Conservation (phyloP, 805 yeast genomes). For the Lachancea lanzarotensis region DNA sequence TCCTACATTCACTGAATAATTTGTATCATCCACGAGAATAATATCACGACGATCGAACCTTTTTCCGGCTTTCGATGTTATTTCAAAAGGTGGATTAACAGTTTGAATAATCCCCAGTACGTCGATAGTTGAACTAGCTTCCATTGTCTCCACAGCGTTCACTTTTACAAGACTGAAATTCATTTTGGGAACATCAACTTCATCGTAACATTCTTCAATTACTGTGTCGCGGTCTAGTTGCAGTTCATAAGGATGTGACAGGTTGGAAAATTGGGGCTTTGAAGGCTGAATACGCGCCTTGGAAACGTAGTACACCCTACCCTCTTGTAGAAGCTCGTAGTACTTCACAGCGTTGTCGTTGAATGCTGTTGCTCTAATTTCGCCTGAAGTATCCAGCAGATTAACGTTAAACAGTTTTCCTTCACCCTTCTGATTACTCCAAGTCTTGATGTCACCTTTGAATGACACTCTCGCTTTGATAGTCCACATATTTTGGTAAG, state of each 20-base stretch:
- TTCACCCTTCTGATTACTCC: slow-evolving; percentile 80
- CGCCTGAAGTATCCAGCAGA: slow-evolving; percentile 89
- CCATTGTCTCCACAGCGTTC: slow-evolving; percentile 57
- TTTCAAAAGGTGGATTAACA: slow-evolving; percentile 67
- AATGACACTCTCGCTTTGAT: slow-evolving; percentile 87
- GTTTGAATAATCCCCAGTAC: slow-evolving; percentile 81
- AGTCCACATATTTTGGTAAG: slow-evolving; percentile 86
- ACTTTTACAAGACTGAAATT: slow-evolving; percentile 71
- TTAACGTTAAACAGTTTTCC: slow-evolving; percentile 88
- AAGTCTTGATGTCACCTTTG: slow-evolving; percentile 81
- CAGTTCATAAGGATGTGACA: slow-evolving; percentile 85
- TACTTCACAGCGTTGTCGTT: slow-evolving; percentile 78
- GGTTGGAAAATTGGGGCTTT: slow-evolving; percentile 76
- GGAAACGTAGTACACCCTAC: slow-evolving; percentile 78
- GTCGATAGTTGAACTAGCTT: slow-evolving; percentile 69
- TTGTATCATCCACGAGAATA: slow-evolving; percentile 76
- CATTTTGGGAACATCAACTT: slow-evolving; percentile 65
- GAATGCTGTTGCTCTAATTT: slow-evolving; percentile 92
- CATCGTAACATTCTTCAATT: slow-evolving; percentile 60
- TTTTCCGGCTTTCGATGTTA: slow-evolving; percentile 85
- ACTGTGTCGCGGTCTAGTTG: slow-evolving; percentile 71
- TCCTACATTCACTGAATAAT: slow-evolving; percentile 68
- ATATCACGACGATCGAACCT: slow-evolving; percentile 91
- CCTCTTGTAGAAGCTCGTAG: slow-evolving; percentile 74
- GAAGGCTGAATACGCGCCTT: slow-evolving; percentile 77